These are phyloP conservation scores for Physcomitrium patens DNA, from an alignment of 225 moss, liverwort and hornwort genomes.

Conservation along the genomic window DNA sequence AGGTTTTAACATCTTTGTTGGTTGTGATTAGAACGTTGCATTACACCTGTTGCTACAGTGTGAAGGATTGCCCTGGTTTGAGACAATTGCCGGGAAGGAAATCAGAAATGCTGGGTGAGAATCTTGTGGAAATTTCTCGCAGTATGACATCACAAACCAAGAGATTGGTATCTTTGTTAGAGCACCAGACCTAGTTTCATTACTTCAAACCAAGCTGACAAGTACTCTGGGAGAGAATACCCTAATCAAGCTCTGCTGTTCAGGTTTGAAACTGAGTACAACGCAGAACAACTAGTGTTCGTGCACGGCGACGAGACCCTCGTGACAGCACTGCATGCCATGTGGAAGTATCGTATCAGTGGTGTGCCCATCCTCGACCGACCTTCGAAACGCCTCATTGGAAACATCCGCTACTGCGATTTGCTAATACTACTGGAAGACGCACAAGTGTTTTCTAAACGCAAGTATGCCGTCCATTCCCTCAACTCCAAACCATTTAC, in stretches of 20 bases:
- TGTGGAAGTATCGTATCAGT: conserved; percentile 74
- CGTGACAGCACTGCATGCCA: conserved; percentile 56
- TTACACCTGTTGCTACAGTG: conserved; percentile 61
- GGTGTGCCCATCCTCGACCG: conserved; percentile 62
- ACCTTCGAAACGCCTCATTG: conserved; percentile 55
- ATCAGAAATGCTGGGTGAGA: conserved; percentile 50
- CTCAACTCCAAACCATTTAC: not conserved
- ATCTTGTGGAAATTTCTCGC: conserved; percentile 4
- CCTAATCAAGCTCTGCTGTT: conserved; percentile 19
- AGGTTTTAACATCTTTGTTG: conserved; percentile 7
- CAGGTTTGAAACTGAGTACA: conserved; percentile 51
- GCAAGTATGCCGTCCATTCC: conserved; percentile 47
- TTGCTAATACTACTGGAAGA: conserved; percentile 59
- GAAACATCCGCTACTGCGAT: conserved; percentile 65
- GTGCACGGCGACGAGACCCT: conserved; percentile 56
- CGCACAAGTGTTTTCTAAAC: conserved; percentile 57
- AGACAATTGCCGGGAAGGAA: conserved; percentile 47
- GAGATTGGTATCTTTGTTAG: no score
- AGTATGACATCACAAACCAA: not conserved
- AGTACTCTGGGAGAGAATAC: not conserved
- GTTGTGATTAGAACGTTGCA: conserved; percentile 49
- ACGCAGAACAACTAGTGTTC: conserved; percentile 52
- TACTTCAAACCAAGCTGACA: not conserved
- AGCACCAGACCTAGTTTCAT: not conserved
- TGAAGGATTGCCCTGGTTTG: conserved; percentile 70